A percentile compares a stretch with the other conserved stretches of the same genome.
Conservation (phyloP, 176 grass and related monocot genomes). For the Carex littledalei region DNA sequence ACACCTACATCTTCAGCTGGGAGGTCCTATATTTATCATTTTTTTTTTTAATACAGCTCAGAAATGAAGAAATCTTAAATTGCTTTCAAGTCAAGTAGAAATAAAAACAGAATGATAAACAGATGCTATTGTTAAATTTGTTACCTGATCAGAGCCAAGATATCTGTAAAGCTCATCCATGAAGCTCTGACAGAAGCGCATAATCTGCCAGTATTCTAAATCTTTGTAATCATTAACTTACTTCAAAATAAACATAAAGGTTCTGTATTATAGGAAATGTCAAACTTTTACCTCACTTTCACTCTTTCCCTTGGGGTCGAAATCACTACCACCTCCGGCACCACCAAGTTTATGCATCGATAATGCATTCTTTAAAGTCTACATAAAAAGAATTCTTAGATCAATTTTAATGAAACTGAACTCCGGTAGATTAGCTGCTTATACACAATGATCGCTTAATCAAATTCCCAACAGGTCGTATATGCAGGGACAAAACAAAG, state of each 20-base stretch:
- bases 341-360: conserved; percentile 98
- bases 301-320: conserved; percentile 97
- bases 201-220: conserved; percentile 57
- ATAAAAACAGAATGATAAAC: conserved; percentile 15
- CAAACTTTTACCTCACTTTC: conserved; percentile 63
- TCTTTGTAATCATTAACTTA: conserved; percentile 28
- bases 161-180: conserved; percentile 97
- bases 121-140: background rate
- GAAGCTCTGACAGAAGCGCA: conserved; percentile 99
- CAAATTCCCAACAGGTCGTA: background rate
- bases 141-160: conserved; percentile 95
- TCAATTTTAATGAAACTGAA: conserved; percentile 16
- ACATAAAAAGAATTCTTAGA: conserved; percentile 24
- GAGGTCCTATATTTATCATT: conserved; percentile 56
- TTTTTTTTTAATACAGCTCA: background rate
- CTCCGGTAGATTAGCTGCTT: background rate
- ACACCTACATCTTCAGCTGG: conserved; percentile 95
- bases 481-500: background rate
- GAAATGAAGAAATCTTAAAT: background rate
- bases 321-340: conserved; percentile 96
- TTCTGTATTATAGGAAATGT: background rate
- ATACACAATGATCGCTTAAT: background rate
- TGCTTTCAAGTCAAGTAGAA: background rate
- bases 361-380: conserved; percentile 94
- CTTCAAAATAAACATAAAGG: background rate